A percentile compares a stretch with the other conserved stretches of the same genome.
These are phyloP conservation scores for Hypoxylon sp. DNA, from an alignment of 2,329 filamentous ascomycete species.

Conservation along the genomic window DNA sequence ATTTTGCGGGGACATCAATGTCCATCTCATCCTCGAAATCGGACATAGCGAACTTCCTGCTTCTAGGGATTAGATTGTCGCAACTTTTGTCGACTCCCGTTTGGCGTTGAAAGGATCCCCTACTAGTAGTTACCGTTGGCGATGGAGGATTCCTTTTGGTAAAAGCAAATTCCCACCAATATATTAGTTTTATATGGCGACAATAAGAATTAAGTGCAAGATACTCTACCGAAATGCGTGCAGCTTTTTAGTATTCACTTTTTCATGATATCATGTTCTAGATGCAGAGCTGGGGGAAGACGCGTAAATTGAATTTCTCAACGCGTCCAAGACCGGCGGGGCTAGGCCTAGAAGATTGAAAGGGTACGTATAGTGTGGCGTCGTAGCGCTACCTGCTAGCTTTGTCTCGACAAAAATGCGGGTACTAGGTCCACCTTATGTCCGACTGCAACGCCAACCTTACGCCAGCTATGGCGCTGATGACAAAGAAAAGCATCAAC, in stretches of 20 bases:
- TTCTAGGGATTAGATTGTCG: background rate
- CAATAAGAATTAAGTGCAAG: background rate
- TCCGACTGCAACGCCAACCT: too few relatives aligned
- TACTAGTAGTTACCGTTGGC: background rate
- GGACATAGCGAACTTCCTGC: constrained; percentile 62
- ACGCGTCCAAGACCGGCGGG: constrained; percentile 43
- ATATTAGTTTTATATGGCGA: background rate
- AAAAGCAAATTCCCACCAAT: background rate
- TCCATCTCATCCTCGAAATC: constrained; percentile 75
- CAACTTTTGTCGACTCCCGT: constrained; percentile 5
- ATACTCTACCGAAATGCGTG: background rate
- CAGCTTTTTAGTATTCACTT: background rate
- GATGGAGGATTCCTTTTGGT: background rate
- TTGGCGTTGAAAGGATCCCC: background rate
- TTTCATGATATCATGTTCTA: constrained; percentile 5
- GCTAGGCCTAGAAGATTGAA: background rate
- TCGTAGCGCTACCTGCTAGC: background rate
- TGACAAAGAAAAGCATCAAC: too few relatives aligned
- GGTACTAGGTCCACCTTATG: too few relatives aligned
- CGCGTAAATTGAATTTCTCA: constrained; percentile 51
- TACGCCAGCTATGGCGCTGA: too few relatives aligned
- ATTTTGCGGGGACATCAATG: constrained; percentile 65
- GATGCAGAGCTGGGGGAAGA: constrained; percentile 34
- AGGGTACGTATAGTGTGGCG: background rate
- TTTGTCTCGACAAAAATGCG: too few relatives aligned